Conservation (phyloP, 805 yeast species). For the Saccharomycopsis malanga region DNA sequence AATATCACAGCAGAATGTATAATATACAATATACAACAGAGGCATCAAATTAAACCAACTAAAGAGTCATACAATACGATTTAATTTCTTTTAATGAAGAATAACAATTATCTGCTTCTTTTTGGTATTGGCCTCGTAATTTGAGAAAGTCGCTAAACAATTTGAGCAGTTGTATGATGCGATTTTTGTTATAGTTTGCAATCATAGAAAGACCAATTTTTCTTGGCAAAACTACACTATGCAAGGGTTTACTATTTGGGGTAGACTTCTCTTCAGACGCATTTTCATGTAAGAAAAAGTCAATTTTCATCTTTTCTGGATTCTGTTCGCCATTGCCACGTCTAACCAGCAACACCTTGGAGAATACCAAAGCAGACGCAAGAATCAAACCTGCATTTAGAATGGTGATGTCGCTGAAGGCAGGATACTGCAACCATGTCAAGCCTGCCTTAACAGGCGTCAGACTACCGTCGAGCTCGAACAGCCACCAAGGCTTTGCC, state of each 20-base stretch:
- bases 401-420: background rate
- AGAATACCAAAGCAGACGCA: conserved; percentile 2
- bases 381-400: conserved; percentile 8
- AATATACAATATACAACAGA: too few relatives aligned
- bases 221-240: background rate
- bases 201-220: background rate
- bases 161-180: conserved; percentile 2
- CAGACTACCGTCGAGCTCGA: background rate
- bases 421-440: conserved; percentile 14
- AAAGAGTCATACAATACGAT: conserved; percentile 5
- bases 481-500: conserved; percentile 10
- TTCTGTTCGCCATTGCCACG: background rate
- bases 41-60: too few relatives aligned
- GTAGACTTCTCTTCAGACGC: background rate
- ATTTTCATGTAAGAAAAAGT: background rate
- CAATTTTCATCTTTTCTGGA: background rate
- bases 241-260: background rate
- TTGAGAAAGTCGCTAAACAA: conserved; percentile 12
- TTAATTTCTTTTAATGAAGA: conserved; percentile 10
- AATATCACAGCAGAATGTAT: too few relatives aligned
- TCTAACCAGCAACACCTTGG: background rate
- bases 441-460: background rate
- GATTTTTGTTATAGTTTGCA: background rate
- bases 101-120: background rate
- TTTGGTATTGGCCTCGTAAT: conserved; percentile 2